phyloP scores from a whole-genome alignment of 345 rosid genomes.

The Abelmoschus esculentus region DNA sequence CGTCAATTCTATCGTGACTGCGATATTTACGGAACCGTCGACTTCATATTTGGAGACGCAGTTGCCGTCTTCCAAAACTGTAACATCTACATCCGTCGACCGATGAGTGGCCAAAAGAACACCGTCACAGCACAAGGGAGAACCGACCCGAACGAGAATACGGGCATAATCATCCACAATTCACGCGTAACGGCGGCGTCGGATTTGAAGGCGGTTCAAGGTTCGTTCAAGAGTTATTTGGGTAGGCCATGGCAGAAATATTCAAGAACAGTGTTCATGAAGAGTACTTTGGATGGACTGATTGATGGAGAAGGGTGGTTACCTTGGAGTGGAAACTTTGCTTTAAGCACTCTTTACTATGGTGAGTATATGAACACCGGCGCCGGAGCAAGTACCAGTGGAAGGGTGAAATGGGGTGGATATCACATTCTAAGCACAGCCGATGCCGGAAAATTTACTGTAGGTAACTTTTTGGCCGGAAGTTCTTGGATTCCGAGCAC shows the following conservation, averaged over 20 bases:
- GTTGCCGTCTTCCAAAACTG: conserved; percentile 50
- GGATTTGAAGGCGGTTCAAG: conserved; percentile 27
- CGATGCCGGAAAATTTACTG: conserved; percentile 65
- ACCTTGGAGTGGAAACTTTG: conserved; percentile 70
- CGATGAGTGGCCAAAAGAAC: conserved; percentile 40
- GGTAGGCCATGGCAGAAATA: conserved; percentile 87
- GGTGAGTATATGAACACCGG: conserved; percentile 76
- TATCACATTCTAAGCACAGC: conserved; percentile 33
- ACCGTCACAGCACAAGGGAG: conserved; percentile 76
- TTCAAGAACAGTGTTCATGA: conserved; percentile 74
- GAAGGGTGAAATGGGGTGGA: conserved; percentile 74
- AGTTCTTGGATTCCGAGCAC: conserved; percentile 63
- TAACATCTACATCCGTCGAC: conserved; percentile 51
- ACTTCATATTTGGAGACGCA: conserved; percentile 81
- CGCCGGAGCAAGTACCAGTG: conserved; percentile 43
- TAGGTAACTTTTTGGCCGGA: conserved; percentile 56
- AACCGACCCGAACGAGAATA: conserved; percentile 60
- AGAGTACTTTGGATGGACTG: conserved; percentile 39
- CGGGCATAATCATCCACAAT: conserved; percentile 68
- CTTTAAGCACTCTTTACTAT: conserved; percentile 65
- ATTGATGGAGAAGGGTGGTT: conserved; percentile 61
- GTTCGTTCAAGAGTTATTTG: conserved; percentile 39
- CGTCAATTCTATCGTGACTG: conserved; percentile 85
- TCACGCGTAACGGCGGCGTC: conserved; percentile 46
- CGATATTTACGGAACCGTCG: conserved; percentile 63